These are phyloP conservation scores for Cordyceps fumosorosea DNA, from an alignment of 2,329 filamentous ascomycete species.

Conservation along the genomic window DNA sequence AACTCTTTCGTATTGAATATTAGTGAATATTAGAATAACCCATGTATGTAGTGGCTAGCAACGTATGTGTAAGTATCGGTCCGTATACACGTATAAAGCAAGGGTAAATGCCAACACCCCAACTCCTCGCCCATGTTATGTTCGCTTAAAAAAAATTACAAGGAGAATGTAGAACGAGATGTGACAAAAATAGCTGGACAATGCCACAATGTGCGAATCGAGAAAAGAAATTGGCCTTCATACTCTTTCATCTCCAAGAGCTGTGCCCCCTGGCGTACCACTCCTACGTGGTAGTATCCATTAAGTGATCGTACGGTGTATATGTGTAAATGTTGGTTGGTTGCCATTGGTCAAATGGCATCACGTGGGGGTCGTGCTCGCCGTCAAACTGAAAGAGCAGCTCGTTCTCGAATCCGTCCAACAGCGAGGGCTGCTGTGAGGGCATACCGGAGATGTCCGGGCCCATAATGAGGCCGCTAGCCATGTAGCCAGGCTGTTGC, in stretches of 20 bases:
- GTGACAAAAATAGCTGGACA: neutral
- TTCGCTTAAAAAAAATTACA: neutral
- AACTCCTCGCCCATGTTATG: neutral
- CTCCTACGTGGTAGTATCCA: neutral
- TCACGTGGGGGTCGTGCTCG: constrained; percentile 4
- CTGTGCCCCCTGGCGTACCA: neutral
- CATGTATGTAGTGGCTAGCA: neutral
- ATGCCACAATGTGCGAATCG: too few relatives aligned
- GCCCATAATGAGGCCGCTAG: neutral
- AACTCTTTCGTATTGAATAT: too few relatives aligned
- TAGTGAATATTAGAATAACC: neutral
- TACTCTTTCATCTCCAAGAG: neutral
- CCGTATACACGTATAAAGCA: neutral
- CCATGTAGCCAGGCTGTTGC: constrained; percentile 6
- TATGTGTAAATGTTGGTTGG: constrained; percentile 10
- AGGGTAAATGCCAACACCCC: neutral
- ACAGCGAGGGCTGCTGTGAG: constrained; percentile 16
- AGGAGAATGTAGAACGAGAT: neutral
- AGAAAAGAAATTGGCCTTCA: too few relatives aligned
- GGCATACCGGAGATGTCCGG: neutral
- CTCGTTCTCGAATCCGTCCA: constrained; percentile 42
- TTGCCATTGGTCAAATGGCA: neutral
- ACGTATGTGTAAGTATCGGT: neutral
- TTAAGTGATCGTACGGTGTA: constrained; percentile 9
- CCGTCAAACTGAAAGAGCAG: constrained; percentile 39